Conservation (phyloP, 1,139 yeast species). For the Scheffersomyces illinoinensis region DNA sequence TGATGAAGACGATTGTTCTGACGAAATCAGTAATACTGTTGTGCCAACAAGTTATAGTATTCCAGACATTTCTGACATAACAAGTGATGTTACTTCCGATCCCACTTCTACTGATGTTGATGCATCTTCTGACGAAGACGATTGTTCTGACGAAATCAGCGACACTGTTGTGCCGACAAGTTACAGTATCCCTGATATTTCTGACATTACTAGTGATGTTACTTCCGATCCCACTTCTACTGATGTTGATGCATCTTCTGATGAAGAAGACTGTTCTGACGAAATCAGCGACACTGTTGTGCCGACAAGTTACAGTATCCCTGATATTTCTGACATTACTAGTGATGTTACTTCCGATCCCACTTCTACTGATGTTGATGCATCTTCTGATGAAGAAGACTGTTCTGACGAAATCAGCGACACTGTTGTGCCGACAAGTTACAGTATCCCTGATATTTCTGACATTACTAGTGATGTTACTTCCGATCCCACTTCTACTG, state of each 20-base stretch:
- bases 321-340: neutral
- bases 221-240: neutral
- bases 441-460: neutral
- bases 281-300: neutral
- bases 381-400: slow-evolving; percentile 8
- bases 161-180: neutral
- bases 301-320: neutral
- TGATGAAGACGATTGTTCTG: neutral
- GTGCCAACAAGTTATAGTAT: neutral
- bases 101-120: neutral
- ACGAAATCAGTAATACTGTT: too few relatives aligned
- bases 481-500: neutral
- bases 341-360: neutral
- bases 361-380: neutral
- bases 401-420: neutral
- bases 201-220: neutral
- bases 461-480: neutral
- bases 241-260: neutral
- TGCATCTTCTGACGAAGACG: slow-evolving; percentile 8
- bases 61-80: neutral
- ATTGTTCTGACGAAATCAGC: slow-evolving; percentile 1
- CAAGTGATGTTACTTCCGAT: neutral
- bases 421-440: neutral
- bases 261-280: neutral
- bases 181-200: neutral